Conservation (phyloP, 1,284 basidiomycete species). For the Marasmius fiardii region DNA sequence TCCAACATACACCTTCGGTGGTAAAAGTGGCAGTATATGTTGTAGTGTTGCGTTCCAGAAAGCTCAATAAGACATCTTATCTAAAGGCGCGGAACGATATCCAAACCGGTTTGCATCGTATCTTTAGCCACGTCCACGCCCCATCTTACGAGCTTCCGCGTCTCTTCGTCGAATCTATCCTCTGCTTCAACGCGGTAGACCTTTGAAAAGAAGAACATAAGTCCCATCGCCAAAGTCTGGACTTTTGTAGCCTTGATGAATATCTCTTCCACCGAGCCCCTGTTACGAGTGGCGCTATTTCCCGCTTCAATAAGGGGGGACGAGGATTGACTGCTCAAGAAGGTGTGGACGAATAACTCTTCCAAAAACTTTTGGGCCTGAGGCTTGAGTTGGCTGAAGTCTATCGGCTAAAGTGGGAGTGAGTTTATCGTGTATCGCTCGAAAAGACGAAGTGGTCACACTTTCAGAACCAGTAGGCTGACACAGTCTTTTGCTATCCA, state of each 20-base stretch:
- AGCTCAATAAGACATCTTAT: constrained; percentile 5
- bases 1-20: constrained; percentile 73
- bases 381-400: constrained; percentile 73
- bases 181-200: constrained; percentile 33
- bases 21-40: constrained; percentile 67
- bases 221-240: constrained; percentile 60
- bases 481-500: constrained; percentile 76
- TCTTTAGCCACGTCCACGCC: constrained; percentile 63
- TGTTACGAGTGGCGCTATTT: constrained; percentile 43
- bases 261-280: constrained; percentile 65
- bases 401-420: constrained; percentile 60
- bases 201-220: constrained; percentile 65
- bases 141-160: constrained; percentile 56
- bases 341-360: constrained; percentile 63
- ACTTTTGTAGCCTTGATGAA: constrained; percentile 66
- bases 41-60: constrained; percentile 75
- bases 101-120: constrained; percentile 59
- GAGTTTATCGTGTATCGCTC: neutral
- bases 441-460: constrained; percentile 26
- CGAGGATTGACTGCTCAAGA: constrained; percentile 70
- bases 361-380: constrained; percentile 65
- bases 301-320: constrained; percentile 52
- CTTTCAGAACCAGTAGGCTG: constrained; percentile 81
- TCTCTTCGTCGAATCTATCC: constrained; percentile 34
- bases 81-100: constrained; percentile 44